phyloP scores from a whole-genome alignment of 2,329 filamentous ascomycete genomes.

The Tolypocladium endophyticum region DNA sequence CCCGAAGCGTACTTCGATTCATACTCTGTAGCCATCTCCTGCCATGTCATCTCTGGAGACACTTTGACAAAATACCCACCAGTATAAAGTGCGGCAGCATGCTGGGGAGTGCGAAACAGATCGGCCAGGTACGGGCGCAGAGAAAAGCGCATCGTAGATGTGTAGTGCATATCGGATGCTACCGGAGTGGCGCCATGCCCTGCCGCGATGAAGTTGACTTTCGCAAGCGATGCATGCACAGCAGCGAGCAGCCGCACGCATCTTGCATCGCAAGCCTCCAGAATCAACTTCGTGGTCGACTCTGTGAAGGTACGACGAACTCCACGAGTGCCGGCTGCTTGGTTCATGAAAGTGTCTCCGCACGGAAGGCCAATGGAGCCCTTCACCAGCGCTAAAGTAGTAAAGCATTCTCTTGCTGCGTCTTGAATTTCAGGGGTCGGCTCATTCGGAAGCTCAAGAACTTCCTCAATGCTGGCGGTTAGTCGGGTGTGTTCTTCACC shows the following conservation, averaged over 20 bases:
- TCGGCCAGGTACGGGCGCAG: not conserved
- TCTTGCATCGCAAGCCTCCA: not conserved
- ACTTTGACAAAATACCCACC: not conserved
- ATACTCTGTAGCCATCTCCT: not conserved
- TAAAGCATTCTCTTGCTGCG: not conserved
- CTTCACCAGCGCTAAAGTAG: not conserved
- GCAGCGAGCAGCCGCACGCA: not conserved
- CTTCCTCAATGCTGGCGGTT: not conserved
- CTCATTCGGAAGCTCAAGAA: not conserved
- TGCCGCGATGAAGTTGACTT: not conserved
- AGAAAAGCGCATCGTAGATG: not conserved
- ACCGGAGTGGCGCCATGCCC: not conserved
- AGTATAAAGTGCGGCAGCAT: not conserved
- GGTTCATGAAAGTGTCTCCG: not conserved
- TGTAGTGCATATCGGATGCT: not conserved
- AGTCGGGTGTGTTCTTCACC: not conserved
- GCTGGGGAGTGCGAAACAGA: not conserved
- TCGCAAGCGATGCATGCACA: not conserved
- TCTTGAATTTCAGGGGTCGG: not conserved
- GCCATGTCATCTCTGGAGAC: not conserved
- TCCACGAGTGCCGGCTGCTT: not conserved
- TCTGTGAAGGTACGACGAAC: not conserved
- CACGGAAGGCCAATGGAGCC: not conserved
- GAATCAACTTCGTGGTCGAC: not conserved
- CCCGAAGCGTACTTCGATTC: not conserved